These are phyloP conservation scores for Pichia sp. DNA, from an alignment of 1,139 yeast genomes.

Conservation along the genomic window DNA sequence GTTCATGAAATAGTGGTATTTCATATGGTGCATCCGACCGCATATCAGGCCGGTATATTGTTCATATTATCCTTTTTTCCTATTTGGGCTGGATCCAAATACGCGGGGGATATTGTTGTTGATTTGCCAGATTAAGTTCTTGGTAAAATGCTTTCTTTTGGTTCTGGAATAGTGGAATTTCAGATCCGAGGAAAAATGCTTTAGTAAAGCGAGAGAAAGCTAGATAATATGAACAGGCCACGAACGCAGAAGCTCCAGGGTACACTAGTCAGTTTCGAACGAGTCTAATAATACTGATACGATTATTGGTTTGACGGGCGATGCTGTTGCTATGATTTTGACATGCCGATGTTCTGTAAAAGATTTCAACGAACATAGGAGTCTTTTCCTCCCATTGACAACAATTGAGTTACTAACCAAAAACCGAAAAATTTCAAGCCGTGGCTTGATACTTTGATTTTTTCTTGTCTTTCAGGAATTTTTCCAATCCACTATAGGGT, in stretches of 20 bases:
- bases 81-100: neutral
- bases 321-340: neutral
- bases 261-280: neutral
- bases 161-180: neutral
- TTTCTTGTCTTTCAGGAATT: constrained; percentile 58
- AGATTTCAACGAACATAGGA: neutral
- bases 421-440: neutral
- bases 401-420: constrained; percentile 15
- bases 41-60: no score
- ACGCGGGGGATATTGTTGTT: neutral
- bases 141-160: neutral
- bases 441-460: neutral
- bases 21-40: no score
- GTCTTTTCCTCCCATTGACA: neutral
- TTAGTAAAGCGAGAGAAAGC: neutral
- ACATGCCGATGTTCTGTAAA: neutral
- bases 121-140: neutral
- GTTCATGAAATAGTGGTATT: constrained; percentile 3
- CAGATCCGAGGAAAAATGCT: neutral
- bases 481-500: constrained; percentile 84
- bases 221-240: neutral
- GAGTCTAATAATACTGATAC: neutral
- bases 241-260: neutral
- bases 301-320: no score
- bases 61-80: neutral